Evolutionary conservation across 805 yeast genomes (phyloP).

Genomic region (Candida vaughaniae): DNA sequence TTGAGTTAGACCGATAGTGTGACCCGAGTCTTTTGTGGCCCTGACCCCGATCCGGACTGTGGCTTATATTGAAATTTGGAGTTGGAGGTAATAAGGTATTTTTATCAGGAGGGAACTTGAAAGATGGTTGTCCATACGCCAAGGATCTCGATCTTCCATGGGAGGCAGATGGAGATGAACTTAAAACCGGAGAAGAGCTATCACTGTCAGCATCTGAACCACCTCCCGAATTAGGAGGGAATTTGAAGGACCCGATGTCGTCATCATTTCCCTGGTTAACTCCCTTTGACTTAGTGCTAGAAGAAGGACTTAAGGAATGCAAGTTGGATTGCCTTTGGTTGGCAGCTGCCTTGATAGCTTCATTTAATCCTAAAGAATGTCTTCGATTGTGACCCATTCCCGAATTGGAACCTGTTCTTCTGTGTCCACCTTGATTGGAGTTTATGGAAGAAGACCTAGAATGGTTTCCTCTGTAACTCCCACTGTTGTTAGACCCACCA

Average conservation of each 20-base stretch:
- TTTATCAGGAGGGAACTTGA: slow-evolving; percentile 63
- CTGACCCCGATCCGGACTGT: slow-evolving; percentile 32
- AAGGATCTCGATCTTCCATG: slow-evolving; percentile 39
- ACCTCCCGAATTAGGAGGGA: slow-evolving; percentile 45
- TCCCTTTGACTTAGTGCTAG: slow-evolving; percentile 9
- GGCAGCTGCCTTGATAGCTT: slow-evolving; percentile 97
- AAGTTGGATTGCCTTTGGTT: slow-evolving; percentile 58
- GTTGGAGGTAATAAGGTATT: slow-evolving; percentile 48
- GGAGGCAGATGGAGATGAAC: slow-evolving; percentile 16
- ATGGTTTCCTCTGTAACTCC: slow-evolving; percentile 22
- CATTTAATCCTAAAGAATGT: slow-evolving; percentile 87
- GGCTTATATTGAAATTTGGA: slow-evolving; percentile 47
- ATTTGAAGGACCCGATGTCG: slow-evolving; percentile 46
- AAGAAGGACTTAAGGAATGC: slow-evolving; percentile 31
- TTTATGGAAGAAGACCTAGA: slow-evolving; percentile 33
- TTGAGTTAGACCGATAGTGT: slow-evolving; percentile 38
- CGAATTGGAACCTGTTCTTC: slow-evolving; percentile 34
- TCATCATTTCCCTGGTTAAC: slow-evolving; percentile 6
- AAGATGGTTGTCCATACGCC: slow-evolving; percentile 45
- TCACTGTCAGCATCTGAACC: slow-evolving; percentile 9
- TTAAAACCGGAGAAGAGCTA: slow-evolving; percentile 6
- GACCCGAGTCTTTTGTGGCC: slow-evolving; percentile 41
- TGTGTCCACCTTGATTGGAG: slow-evolving; percentile 23
- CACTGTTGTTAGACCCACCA: slow-evolving; percentile 8
- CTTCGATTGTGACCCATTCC: slow-evolving; percentile 77